Evolutionary conservation across 768 basidiomycete species (phyloP), one percentile per base, ranked within the genome.

Genomic region (Podaxis sp.): DNA sequence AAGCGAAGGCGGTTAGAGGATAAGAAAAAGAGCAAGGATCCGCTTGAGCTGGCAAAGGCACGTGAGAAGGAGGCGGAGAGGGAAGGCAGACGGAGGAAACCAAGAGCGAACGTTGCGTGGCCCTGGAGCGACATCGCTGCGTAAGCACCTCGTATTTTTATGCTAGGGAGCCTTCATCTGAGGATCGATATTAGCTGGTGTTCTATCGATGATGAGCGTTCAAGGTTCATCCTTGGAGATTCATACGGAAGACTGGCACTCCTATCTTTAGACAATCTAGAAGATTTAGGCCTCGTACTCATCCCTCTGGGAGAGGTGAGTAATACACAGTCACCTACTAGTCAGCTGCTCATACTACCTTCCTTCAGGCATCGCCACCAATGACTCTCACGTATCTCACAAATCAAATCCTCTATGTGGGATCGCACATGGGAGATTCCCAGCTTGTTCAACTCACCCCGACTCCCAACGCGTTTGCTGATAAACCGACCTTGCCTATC

Each of bases 351-450:
- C 54, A 15, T 46, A 17, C 2, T 48, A 1, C 57, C 46, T 61
- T 58, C 50, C 30, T 28, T 12, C 20, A 93, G 91, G 83, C 84
- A 33, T 91, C 93, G 1, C 80, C 92, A 10, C 78, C 93, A 0
- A 90, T 81, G 10, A 82, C 86, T 11, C 69, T 96, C 63, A 86
- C 89, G 0, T 89, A 93, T 67, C 79, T 97, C 12, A 80, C 86
- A 4, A 81, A 84, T 52, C 87, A 91, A 71, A 74, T 83, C 8
- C 65, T 95, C 7, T 96, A 88, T 69, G 77, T 95, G 22, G 91
- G 93, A 17, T 95, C 94, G 5, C 90, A 93, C 66, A 77, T 83
- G 15, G 93, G 92, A 17, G 87, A 95, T 71, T 90, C 93, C 1
- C 91, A 94, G 66, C 74, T 96, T 10, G 67, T 95, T 2, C 80